Conservation (phyloP, 148 eudicot genomes). For the Cornus kousa region DNA sequence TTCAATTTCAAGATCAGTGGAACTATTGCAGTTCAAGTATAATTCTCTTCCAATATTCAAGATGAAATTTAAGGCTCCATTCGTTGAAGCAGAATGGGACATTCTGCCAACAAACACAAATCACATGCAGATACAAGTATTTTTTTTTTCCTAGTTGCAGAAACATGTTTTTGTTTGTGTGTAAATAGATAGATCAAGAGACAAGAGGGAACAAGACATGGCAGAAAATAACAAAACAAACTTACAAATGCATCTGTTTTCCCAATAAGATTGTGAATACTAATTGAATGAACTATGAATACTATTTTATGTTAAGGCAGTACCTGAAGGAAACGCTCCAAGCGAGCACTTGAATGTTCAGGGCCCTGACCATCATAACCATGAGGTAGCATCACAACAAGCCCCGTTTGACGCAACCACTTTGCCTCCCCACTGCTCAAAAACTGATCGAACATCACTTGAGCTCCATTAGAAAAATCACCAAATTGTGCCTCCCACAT, state of each 20-base stretch:
- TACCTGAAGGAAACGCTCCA: conserved; percentile 99
- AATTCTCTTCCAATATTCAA: not conserved
- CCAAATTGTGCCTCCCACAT: conserved; percentile 99
- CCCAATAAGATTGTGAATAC: too few relatives aligned
- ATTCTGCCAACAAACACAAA: too few relatives aligned
- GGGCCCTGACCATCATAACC: conserved; percentile 99
- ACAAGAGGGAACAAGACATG: not conserved
- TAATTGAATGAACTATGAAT: too few relatives aligned
- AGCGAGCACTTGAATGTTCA: conserved; percentile 92
- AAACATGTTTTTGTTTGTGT: not conserved
- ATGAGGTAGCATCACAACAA: conserved; percentile 90
- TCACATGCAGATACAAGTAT: not conserved
- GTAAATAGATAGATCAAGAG: not conserved
- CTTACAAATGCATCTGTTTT: too few relatives aligned
- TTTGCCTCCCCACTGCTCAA: conserved; percentile 95
- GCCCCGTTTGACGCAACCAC: conserved; percentile 90
- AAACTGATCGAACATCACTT: conserved; percentile 93
- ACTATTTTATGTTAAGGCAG: not conserved
- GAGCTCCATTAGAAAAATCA: conserved; percentile 93
- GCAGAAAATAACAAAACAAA: not conserved
- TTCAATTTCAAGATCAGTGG: not conserved
- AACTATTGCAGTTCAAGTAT: not conserved
- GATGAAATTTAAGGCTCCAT: not conserved
- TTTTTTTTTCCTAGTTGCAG: too few relatives aligned
- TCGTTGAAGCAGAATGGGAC: too few relatives aligned